Evolutionary conservation across 441 rosid genomes (phyloP), one percentile per base, ranked within the genome.

Genomic region (Jatropha multifida): DNA sequence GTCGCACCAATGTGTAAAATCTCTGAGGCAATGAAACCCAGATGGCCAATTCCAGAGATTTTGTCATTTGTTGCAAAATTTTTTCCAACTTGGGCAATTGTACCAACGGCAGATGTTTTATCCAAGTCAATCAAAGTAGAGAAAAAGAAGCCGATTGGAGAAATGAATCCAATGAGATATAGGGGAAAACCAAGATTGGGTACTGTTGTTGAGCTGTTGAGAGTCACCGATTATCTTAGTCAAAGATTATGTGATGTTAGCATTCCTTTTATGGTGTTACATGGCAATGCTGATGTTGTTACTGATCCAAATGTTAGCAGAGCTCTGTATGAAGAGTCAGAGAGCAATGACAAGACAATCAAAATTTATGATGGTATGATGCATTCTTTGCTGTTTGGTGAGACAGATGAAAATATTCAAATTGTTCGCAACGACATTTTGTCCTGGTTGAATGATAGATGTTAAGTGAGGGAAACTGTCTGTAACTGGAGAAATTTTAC

Each of bases 1-100:
- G 96, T 93, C 0, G 94, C 97, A 10, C 97, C 97, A 26, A 93
- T 93, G 97, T 92, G 98, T 69, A 88, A 81, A 81, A 90, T 93
- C 82, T 88, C 96, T 0, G 95, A 93, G 42, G 84, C 86, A 66
- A 81, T 86, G 27, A 89, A 70, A 69, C 98, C 98, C 84, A 85
- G 85, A 69, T 91, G 96, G 98, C 97, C 98, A 61, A 83, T 94
- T 72, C 87, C 91, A 58, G 85, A 86, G 73, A 49, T 88, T 18
- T 77, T 92, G 13, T 70, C 84, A 4, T 20, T 83, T 58, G 71
- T 94, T n/a, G 90, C 94, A 0, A 86, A 77, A 67, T 82, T 92
- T 68, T n/a, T 87, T 15, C 98, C 98, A 5, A 92, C 95, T 41
- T 81, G 88, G 73, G 85, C 97, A 2, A 88, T 91, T 68, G 93